Percentiles rank a stretch among this genome's conserved stretches.
phyloP scores from a whole-genome alignment of 805 yeast species.

The Metschnikowia baotianmanensis region DNA sequence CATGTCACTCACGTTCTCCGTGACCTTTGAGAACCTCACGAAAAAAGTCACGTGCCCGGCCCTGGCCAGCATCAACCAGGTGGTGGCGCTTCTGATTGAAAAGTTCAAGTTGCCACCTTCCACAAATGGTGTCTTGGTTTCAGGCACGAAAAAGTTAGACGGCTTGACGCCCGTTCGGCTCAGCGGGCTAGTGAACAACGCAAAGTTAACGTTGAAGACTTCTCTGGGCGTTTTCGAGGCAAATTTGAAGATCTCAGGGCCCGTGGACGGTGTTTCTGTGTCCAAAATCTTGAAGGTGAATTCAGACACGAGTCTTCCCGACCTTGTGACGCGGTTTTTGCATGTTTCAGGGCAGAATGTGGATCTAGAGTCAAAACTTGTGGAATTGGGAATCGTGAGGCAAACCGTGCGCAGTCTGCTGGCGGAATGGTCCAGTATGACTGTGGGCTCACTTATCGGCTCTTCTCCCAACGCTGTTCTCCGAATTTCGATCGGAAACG shows the following conservation, averaged over 20 bases:
- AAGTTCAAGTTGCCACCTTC: constrained; percentile 25
- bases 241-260: constrained; percentile 11
- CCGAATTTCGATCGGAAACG: constrained; percentile 13
- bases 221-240: neutral
- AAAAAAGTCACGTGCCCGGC: constrained; percentile 30
- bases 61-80: constrained; percentile 28
- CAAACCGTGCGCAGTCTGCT: constrained; percentile 4
- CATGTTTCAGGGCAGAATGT: constrained; percentile 9
- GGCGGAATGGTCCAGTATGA: constrained; percentile 5
- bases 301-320: constrained; percentile 6
- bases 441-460: constrained; percentile 17
- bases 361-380: constrained; percentile 22
- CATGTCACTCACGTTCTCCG: constrained; percentile 24
- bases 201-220: constrained; percentile 26
- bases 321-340: constrained; percentile 4
- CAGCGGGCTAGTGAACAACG: constrained; percentile 32
- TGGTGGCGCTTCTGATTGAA: constrained; percentile 21
- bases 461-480: constrained; percentile 16
- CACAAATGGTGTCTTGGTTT: constrained; percentile 25
- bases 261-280: constrained; percentile 5
- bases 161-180: constrained; percentile 31
- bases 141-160: constrained; percentile 32
- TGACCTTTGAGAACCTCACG: constrained; percentile 22
- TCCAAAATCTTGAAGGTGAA: constrained; percentile 10
- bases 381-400: constrained; percentile 16